These are phyloP conservation scores for Rubia peregrina DNA, from an alignment of 305 asterid species.

Conservation along the genomic window DNA sequence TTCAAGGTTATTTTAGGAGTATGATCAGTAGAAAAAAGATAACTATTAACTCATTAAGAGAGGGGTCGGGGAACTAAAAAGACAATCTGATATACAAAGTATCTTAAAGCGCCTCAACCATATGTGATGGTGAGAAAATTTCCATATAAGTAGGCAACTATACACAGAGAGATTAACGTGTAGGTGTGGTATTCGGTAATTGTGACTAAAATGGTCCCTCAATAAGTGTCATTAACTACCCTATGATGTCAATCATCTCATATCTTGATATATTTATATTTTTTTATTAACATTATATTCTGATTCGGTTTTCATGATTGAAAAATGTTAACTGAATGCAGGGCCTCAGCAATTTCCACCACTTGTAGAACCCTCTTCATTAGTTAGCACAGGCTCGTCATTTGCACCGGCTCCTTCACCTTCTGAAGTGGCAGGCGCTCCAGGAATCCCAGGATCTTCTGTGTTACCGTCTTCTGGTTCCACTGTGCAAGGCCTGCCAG, in stretches of 20 bases:
- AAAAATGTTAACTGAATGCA: constrained; percentile 21
- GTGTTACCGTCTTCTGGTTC: constrained; percentile 58
- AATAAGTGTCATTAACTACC: background rate
- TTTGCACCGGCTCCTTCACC: constrained; percentile 90
- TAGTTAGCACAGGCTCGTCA: constrained; percentile 35
- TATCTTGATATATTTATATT: background rate
- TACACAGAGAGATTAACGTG: background rate
- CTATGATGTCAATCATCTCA: background rate
- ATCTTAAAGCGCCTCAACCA: background rate
- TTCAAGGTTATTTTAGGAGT: background rate
- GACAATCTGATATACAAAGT: background rate
- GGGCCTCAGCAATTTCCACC: constrained; percentile 76
- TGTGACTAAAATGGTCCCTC: background rate
- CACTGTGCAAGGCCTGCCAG: constrained; percentile 53
- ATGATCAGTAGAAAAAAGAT: too few relatives aligned
- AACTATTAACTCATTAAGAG: too few relatives aligned
- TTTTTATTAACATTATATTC: background rate
- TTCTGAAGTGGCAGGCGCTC: constrained; percentile 59
- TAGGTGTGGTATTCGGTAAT: background rate
- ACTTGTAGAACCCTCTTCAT: constrained; percentile 64
- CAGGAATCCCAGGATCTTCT: constrained; percentile 40
- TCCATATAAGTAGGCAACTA: background rate
- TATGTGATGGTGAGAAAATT: too few relatives aligned
- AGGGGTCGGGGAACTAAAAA: background rate
- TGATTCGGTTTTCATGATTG: background rate